Evolutionary conservation across 2,329 filamentous ascomycete genomes (phyloP), one percentile per base, ranked within the genome.

Genomic region (Pseudogymnoascus sp.): DNA sequence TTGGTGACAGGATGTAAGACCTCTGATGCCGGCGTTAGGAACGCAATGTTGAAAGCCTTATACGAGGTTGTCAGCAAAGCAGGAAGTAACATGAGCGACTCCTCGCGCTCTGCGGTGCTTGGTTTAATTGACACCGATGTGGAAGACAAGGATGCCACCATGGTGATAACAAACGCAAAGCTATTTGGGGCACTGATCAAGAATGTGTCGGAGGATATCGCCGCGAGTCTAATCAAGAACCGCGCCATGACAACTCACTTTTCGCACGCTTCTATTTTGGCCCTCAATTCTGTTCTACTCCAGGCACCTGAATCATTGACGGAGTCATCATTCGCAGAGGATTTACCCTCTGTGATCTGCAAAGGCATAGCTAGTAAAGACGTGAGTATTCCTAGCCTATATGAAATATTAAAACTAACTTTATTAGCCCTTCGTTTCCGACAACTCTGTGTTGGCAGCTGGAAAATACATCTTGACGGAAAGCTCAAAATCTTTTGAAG

Each of bases 41-140:
- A 88, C 65, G 94, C 94, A 26, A 99, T 99, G 94, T 81, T 99
- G 68, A 96, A 95, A 77, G 94, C 94, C 2, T 76, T 99, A 48
- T 96, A 95, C 70, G 92, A 97, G 70, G 94, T 99, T 28, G 87
- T 99, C 62, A 92, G 90, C 78, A 96, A 96, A 74, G 92, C 92
- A 15, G 94, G 94, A 59, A 80, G 81, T 61, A 96, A 92, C 74
- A 99, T 99, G 94, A 92, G 89, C 67, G 94, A 97, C 68, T 77
- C 85, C 19, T 96, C 92, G 55, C 85, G 92, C 60, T 82, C 85
- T 62, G 85, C 92, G n/a, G 90, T 99, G 23, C 77, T 99, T 56
- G 82, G 83, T 41, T 79, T 99, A 56, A 96, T 99, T 68, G 94
- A 97, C 71, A 85, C 85, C 66, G 91, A 96, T 63, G 76, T 81